Base-by-base conservation (phyloP, 495 filamentous ascomycete species). In the Elasticomyces elasticus region DNA sequence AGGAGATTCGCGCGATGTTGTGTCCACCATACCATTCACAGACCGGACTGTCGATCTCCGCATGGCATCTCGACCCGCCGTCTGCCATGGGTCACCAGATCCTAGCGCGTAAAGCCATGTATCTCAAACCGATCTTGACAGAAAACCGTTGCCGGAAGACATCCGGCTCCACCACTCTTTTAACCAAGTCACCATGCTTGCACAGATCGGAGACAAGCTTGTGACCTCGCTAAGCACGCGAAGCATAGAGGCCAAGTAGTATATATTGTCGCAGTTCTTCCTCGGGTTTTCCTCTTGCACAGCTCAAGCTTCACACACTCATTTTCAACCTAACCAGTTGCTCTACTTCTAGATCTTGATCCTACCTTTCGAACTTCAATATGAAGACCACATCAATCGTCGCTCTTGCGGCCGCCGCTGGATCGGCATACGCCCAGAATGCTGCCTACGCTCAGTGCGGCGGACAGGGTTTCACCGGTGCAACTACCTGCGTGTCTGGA, bases 371-470 rank as follows among this genome's bases (percentile, higher is more conserved):
- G 2, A 40, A 11, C 3, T 12, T 49, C 59, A 58, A 23, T 1
- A 62, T 62, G 59, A 62, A 62, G 59, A 25, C 40, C 22, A 25
- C 45, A 27, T 2, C n/a, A n/a, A n/a, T 54, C 25, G 12, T 56
- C 40, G 27, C 51, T 13, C 25, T 59, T 19, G 31, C 54, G 22
- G 55, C 59, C 20, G 47, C 49, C 38, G 55, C 59, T 58, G 51
- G 55, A 35, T 25, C 51, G 40, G 59, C 51, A 24, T 13, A n/a
- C 27, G 58, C 58, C 31, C 40, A 52, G 42, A 45, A 59, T n/a
- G 13, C 51, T 22, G 56, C 48, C 11, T 62, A 56, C 33, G 56
- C 42, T 13, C 59, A 58, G 41, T 62, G 58, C 53, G 60, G 60
- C 37, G 60, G 60, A 24, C 38, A 50, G n/a, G 43, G 31, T 30